Conservation (phyloP, 305 asterid genomes). For the Ilex paraguariensis region DNA sequence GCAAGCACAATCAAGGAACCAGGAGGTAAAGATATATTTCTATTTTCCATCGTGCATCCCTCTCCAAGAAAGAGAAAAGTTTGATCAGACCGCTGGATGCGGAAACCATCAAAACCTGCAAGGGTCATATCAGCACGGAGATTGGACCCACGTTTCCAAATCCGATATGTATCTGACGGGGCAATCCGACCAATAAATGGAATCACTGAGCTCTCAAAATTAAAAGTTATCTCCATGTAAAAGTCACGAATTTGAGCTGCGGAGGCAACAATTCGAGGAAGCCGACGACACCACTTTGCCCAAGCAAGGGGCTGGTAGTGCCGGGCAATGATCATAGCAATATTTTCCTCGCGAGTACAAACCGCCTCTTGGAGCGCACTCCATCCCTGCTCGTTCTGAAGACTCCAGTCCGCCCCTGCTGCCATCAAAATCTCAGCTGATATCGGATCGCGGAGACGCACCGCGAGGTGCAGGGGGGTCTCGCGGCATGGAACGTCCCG, state of each 20-base stretch:
- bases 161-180: conserved; percentile 94
- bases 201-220: conserved; percentile 96
- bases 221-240: conserved; percentile 97
- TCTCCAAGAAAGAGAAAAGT: conserved; percentile 97
- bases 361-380: conserved; percentile 99
- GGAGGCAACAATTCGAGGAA: conserved; percentile 94
- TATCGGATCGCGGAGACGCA: conserved; percentile 61
- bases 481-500: conserved; percentile 96
- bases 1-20: conserved; percentile 92
- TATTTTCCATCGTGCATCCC: conserved; percentile 67
- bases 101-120: conserved; percentile 97
- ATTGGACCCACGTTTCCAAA: conserved; percentile 98
- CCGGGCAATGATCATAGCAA: conserved; percentile 94
- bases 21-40: conserved; percentile 68
- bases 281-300: conserved; percentile 99
- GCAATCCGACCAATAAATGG: conserved; percentile 98
- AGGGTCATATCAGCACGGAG: conserved; percentile 99
- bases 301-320: conserved; percentile 99
- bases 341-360: conserved; percentile 91
- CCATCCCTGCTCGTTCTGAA: conserved; percentile 97
- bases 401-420: conserved; percentile 99
- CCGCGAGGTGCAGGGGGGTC: conserved; percentile 95
- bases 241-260: conserved; percentile 84
- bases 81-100: conserved; percentile 96
- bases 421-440: conserved; percentile 98